Evolutionary conservation across 176 grass and related monocot genomes (phyloP).

Genomic region (Oryza officinalis): DNA sequence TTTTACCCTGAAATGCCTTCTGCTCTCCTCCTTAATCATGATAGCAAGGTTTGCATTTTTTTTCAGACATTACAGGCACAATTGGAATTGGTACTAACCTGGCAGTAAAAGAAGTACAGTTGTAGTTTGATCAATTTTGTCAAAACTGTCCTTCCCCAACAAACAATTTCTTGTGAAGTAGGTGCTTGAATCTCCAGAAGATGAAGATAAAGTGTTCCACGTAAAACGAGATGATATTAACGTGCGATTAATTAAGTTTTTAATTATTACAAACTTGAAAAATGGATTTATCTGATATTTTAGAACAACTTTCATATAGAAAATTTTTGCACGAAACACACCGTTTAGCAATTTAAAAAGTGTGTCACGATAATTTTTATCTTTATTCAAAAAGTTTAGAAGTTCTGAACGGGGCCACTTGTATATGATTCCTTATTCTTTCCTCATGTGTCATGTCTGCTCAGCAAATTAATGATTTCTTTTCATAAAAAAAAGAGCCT

Average conservation of each 20-base stretch:
- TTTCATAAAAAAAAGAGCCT: not conserved
- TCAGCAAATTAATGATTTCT: not conserved
- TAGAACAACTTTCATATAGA: too few species aligned
- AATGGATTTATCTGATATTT: too few species aligned
- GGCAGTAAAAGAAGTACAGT: not conserved
- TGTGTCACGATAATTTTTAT: too few species aligned
- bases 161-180: not conserved
- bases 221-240: too few species aligned
- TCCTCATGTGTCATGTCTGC: not conserved
- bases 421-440: not conserved
- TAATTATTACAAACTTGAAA: too few species aligned
- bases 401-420: too few species aligned
- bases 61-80: not conserved
- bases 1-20: not conserved
- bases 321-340: too few species aligned
- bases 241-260: too few species aligned
- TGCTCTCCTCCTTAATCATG: not conserved
- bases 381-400: too few species aligned
- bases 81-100: not conserved
- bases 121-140: not conserved
- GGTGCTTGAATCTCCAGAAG: too few species aligned
- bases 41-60: not conserved
- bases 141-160: not conserved
- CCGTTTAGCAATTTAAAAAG: too few species aligned
- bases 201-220: too few species aligned